phyloP scores from a whole-genome alignment of 2,329 filamentous ascomycete species.

The Alternaria postmessia region DNA sequence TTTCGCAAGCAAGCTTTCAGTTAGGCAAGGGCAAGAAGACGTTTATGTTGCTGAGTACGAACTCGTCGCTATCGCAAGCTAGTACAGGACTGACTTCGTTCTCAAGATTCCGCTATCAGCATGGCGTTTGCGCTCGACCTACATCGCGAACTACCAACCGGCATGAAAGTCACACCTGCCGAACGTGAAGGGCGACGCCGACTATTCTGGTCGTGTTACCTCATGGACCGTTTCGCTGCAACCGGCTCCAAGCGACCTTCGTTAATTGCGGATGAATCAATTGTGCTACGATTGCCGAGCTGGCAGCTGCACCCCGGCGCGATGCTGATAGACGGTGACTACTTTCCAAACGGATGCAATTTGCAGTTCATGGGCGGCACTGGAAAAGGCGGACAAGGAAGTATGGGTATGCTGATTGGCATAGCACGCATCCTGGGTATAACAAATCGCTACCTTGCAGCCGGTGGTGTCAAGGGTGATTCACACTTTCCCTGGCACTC shows the following conservation, averaged over 20 bases:
- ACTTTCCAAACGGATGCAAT: conserved; percentile 82
- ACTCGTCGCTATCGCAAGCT: background rate
- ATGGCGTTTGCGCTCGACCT: conserved; percentile 86
- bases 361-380: conserved; percentile 74
- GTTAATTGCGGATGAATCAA: conserved; percentile 79
- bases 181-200: conserved; percentile 80
- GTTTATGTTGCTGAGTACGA: conserved; percentile 81
- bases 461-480: conserved; percentile 86
- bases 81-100: conserved; percentile 26
- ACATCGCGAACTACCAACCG: conserved; percentile 75
- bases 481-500: conserved; percentile 93
- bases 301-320: conserved; percentile 71
- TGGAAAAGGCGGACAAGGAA: conserved; percentile 76
- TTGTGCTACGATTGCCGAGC: conserved; percentile 77
- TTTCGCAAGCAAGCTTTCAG: conserved; percentile 79
- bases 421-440: conserved; percentile 83
- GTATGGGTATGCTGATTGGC: conserved; percentile 82
- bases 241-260: conserved; percentile 84
- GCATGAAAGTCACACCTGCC: conserved; percentile 67
- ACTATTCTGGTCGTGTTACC: conserved; percentile 89
- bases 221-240: conserved; percentile 83
- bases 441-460: conserved; percentile 83
- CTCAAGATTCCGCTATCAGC: conserved; percentile 73
- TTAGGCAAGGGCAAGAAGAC: conserved; percentile 82
- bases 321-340: conserved; percentile 75